Base-by-base conservation (phyloP, 352 stramenopile species). In the Blastocystis hominis region DNA sequence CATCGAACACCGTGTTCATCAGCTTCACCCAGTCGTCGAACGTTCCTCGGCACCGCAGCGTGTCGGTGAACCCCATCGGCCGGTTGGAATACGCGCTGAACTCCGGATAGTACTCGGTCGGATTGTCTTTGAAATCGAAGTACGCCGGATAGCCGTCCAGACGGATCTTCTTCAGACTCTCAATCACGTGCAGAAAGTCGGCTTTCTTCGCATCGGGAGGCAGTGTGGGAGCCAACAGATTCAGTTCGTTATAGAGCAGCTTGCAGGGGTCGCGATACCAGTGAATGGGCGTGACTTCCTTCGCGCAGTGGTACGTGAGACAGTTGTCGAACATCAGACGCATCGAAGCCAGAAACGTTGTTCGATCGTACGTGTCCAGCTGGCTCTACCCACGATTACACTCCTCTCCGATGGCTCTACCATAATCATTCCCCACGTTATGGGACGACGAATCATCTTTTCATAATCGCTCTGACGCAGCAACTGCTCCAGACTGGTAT, bases 311-410 rank as follows among this genome's bases (percentile, higher is more conserved):
- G 72, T 69, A 84, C 9, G 72, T 53, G 3, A 84, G 40, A 53
- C 72, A 84, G 55, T 84, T 84, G 56, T 84, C 72, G 44, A 84
- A 84, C 72, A 84, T 84, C 50, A 84, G 20, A 24, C 72, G 72
- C 46, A 84, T 46, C n/a, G 50, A 66, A 9, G 72, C 72, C 1
- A 84, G 30, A 53, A 84, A 84, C 20, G 50, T 54, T 15, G 56
- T 53, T 20, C 72, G 72, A 64, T 84, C 34, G 56, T 84, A 84
- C n/a, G n/a, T 46, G 20, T 24, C 50, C 34, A 84, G 72, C 20
- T 84, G n/a, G 38, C 34, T 77, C 66, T 77, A 77, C 15, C 20
- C 15, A 13, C 0, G 24, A 30, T 75, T 42, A 53, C 20, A 75
- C 1, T 3, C 64, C 50, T 6, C 50, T 56, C 50, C 24, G 20